phyloP scores from a whole-genome alignment of 345 rosid genomes.

The Excoecaria cochinchinensis region DNA sequence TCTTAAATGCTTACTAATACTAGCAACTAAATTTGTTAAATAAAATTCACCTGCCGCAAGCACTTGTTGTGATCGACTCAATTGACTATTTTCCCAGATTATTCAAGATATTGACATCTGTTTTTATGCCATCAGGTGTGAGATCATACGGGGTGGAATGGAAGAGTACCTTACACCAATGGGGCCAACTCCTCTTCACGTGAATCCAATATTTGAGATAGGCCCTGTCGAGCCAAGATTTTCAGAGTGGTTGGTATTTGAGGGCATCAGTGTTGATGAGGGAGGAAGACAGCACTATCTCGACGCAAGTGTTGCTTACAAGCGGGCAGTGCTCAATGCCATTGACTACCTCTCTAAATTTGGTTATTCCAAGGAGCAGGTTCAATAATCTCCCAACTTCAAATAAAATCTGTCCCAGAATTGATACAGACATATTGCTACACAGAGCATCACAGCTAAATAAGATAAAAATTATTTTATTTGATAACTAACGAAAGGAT shows the following conservation, averaged over 20 bases:
- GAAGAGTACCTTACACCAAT: conserved; percentile 92
- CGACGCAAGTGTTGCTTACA: conserved; percentile 85
- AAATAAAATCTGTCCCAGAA: not conserved
- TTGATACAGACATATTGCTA: not conserved
- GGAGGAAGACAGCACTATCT: conserved; percentile 79
- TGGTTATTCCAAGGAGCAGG: conserved; percentile 96
- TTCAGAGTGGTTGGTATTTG: conserved; percentile 94
- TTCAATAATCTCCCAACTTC: conserved; percentile 19
- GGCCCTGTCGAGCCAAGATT: conserved; percentile 94
- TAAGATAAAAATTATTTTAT: not conserved
- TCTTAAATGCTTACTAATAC: no score
- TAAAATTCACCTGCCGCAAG: not conserved
- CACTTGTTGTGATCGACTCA: not conserved
- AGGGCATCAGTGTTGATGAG: conserved; percentile 89
- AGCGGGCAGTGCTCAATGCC: conserved; percentile 86
- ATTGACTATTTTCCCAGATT: not conserved
- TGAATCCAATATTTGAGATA: conserved; percentile 86
- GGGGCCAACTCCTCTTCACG: conserved; percentile 90
- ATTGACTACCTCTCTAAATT: conserved; percentile 84
- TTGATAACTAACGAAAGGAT: conserved; percentile 7
- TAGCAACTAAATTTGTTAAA: no score
- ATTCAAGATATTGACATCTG: not conserved
- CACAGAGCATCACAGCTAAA: not conserved
- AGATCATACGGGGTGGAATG: conserved; percentile 82
- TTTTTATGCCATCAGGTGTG: conserved; percentile 48